phyloP scores from a whole-genome alignment of 495 filamentous ascomycete genomes.

The Amphirosellinia nigrospora region DNA sequence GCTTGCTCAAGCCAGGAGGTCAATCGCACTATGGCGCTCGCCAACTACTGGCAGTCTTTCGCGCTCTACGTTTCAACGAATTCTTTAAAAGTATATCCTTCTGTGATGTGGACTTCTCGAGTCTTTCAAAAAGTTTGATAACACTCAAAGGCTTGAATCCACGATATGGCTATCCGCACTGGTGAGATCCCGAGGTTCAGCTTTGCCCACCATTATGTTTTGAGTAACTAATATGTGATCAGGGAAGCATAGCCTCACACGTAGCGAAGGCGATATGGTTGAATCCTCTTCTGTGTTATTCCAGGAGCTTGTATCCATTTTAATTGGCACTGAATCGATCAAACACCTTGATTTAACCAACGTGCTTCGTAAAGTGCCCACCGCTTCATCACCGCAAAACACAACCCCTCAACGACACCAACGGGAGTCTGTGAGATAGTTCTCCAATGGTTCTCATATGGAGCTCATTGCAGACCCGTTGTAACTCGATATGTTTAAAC shows the following conservation, averaged over 20 bases:
- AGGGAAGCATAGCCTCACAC: slow-evolving; percentile 39
- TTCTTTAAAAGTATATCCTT: slow-evolving; percentile 88
- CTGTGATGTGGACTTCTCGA: slow-evolving; percentile 67
- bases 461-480: slow-evolving; percentile 72
- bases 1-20: slow-evolving; percentile 71
- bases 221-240: slow-evolving; percentile 4
- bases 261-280: slow-evolving; percentile 45
- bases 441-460: slow-evolving; percentile 81
- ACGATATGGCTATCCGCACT: slow-evolving; percentile 40
- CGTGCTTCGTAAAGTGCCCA: slow-evolving; percentile 33
- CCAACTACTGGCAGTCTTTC: slow-evolving; percentile 85
- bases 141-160: slow-evolving; percentile 35
- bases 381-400: neutral
- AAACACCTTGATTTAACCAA: slow-evolving; percentile 52
- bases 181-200: slow-evolving; percentile 33
- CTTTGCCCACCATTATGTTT: neutral
- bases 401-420: slow-evolving; percentile 5
- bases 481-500: slow-evolving; percentile 80
- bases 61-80: slow-evolving; percentile 90
- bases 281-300: slow-evolving; percentile 47
- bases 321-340: slow-evolving; percentile 51
- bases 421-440: slow-evolving; percentile 67
- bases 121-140: slow-evolving; percentile 44
- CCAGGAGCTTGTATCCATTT: slow-evolving; percentile 56
- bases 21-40: slow-evolving; percentile 67